Evolutionary conservation across 495 filamentous ascomycete genomes (phyloP).

Genomic region (Pyrenula massariospora): DNA sequence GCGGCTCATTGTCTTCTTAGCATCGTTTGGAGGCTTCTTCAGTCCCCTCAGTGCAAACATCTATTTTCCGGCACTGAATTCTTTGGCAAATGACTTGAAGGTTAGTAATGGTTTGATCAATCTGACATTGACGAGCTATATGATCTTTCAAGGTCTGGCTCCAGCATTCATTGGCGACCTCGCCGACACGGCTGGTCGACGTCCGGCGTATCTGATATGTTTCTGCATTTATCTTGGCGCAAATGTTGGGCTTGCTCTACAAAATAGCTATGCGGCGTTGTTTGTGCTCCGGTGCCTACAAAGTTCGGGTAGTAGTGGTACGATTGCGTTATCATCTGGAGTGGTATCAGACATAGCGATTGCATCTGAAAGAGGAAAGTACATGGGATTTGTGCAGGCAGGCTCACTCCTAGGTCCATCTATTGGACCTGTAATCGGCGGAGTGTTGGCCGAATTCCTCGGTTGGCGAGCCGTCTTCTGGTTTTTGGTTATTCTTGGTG

Average conservation of each 20-base stretch:
- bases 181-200: conserved; percentile 34
- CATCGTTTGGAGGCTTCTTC: background rate
- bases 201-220: conserved; percentile 29
- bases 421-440: conserved; percentile 53
- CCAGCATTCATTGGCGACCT: conserved; percentile 35
- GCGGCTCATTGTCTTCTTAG: background rate
- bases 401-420: conserved; percentile 28
- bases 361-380: conserved; percentile 32
- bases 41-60: conserved; percentile 9
- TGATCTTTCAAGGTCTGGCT: conserved; percentile 38
- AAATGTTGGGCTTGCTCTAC: conserved; percentile 35
- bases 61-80: conserved; percentile 30
- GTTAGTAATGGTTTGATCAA: conserved; percentile 29
- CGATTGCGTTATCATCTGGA: conserved; percentile 24
- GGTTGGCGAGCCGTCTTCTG: conserved; percentile 67
- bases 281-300: conserved; percentile 40
- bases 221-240: conserved; percentile 32
- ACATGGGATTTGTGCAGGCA: conserved; percentile 22
- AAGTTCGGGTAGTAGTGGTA: conserved; percentile 32
- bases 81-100: conserved; percentile 21
- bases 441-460: conserved; percentile 48
- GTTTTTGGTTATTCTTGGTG: conserved; percentile 54
- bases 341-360: conserved; percentile 30
- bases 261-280: conserved; percentile 30
- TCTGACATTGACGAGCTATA: conserved; percentile 31